These are phyloP conservation scores for Gaeumannomyces tritici DNA, from an alignment of 2,329 filamentous ascomycete genomes.

Conservation along the genomic window DNA sequence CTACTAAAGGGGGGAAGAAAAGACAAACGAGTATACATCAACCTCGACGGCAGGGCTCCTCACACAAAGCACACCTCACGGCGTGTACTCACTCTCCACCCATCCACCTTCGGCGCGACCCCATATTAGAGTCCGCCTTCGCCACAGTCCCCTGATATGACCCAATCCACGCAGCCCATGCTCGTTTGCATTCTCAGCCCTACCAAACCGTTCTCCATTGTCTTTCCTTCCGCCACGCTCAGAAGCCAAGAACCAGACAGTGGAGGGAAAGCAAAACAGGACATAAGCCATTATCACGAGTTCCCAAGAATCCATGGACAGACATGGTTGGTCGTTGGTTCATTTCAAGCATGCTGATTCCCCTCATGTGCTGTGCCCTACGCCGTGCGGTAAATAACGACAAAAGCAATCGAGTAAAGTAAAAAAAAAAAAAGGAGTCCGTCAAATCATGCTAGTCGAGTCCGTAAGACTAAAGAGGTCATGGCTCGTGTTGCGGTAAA, in stretches of 20 bases:
- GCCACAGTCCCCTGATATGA: neutral
- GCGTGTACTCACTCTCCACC: neutral
- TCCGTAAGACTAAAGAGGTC: neutral
- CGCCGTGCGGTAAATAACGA: neutral
- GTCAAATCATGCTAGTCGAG: neutral
- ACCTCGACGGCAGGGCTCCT: neutral
- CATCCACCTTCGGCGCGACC: neutral
- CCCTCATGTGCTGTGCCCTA: neutral
- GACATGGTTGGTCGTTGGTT: neutral
- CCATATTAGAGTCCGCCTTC: neutral
- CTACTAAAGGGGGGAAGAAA: slow-evolving; percentile 5
- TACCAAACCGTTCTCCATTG: neutral
- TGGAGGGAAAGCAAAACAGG: slow-evolving; percentile 11
- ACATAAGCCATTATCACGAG: slow-evolving; percentile 4
- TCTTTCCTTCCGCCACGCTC: neutral
- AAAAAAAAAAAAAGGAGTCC: neutral
- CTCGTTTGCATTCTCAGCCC: neutral
- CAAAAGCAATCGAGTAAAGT: neutral
- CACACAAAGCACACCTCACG: neutral
- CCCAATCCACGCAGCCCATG: neutral
- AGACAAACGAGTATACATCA: neutral
- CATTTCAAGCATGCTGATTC: slow-evolving; percentile 1
- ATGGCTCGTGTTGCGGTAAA: neutral
- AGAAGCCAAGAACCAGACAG: slow-evolving; percentile 9
- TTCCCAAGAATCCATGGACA: neutral